Conservation (phyloP, 73 alveolate genomes). For the Uronychia setigera region DNA sequence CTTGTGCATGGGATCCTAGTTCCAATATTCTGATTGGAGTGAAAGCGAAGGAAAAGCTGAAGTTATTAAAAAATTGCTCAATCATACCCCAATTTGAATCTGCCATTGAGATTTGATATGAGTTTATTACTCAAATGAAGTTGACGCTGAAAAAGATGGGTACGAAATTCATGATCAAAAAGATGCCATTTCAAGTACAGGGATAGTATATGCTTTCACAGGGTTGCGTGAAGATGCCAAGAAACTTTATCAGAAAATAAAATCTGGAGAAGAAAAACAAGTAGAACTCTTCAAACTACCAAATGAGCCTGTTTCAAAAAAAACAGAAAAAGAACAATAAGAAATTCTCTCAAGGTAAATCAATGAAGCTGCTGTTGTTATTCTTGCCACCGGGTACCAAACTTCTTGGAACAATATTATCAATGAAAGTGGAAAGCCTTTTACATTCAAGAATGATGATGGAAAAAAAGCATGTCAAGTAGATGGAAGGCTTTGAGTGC, state of each 20-base stretch:
- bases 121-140: conserved; percentile 29
- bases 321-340: conserved; percentile 5
- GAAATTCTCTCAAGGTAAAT: conserved; percentile 1
- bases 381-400: conserved; percentile 55
- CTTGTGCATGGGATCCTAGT: no score
- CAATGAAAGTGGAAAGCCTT: conserved; percentile 11
- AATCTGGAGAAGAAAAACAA: conserved; percentile 21
- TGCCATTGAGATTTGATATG: conserved; percentile 28
- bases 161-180: conserved; percentile 21
- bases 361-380: conserved; percentile 29
- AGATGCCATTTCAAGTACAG: conserved; percentile 38
- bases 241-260: conserved; percentile 31
- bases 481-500: conserved; percentile 17
- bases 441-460: no score
- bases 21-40: no score
- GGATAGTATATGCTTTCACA: conserved; percentile 60
- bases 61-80: neutral
- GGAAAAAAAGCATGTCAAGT: conserved; percentile 27
- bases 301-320: neutral
- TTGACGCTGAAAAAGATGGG: conserved; percentile 41
- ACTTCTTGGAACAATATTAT: conserved; percentile 16
- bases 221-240: conserved; percentile 73
- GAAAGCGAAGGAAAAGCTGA: neutral
- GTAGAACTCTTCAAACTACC: conserved; percentile 19
- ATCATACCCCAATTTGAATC: conserved; percentile 15